A percentile compares a stretch with the other conserved stretches of the same genome.
Conservation (phyloP, 306 rosid species). For the Vigna angularis region DNA sequence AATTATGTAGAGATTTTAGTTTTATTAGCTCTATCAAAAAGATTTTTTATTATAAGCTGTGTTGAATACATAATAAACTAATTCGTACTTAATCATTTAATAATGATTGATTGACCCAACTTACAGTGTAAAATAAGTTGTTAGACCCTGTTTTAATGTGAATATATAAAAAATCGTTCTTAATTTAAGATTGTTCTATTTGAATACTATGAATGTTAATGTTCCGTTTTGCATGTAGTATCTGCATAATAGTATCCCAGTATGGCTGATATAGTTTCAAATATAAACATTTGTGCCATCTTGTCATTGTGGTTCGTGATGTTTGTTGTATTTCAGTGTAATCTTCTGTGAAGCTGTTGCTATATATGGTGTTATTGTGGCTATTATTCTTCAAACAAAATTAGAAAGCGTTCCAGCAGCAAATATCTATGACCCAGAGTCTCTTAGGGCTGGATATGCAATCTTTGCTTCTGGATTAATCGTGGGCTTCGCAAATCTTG, state of each 20-base stretch:
- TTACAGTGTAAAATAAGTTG: slow-evolving; percentile 28
- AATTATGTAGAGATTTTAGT: neutral
- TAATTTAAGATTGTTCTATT: slow-evolving; percentile 1
- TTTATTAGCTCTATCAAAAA: neutral
- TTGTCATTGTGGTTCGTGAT: slow-evolving; percentile 41
- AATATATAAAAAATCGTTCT: neutral
- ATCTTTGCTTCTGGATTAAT: slow-evolving; percentile 97
- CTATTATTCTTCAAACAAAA: slow-evolving; percentile 97
- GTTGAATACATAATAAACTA: no score
- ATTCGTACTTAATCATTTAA: neutral
- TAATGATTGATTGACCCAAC: slow-evolving; percentile 3
- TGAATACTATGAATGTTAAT: slow-evolving; percentile 15
- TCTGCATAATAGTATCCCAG: slow-evolving; percentile 12
- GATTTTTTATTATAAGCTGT: neutral
- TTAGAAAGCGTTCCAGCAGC: slow-evolving; percentile 79
- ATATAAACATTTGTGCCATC: slow-evolving; percentile 11
- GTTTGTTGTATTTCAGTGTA: slow-evolving; percentile 65
- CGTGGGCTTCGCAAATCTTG: slow-evolving; percentile 94
- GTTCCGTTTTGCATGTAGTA: neutral
- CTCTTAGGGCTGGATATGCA: slow-evolving; percentile 97
- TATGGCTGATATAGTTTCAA: slow-evolving; percentile 19
- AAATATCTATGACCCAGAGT: slow-evolving; percentile 69
- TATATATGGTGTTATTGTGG: slow-evolving; percentile 96
- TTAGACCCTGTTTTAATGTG: slow-evolving; percentile 17
- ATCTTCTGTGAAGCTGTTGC: slow-evolving; percentile 99